Conservation (phyloP, 495 filamentous ascomycete genomes). For the Penicillium paradoxum region DNA sequence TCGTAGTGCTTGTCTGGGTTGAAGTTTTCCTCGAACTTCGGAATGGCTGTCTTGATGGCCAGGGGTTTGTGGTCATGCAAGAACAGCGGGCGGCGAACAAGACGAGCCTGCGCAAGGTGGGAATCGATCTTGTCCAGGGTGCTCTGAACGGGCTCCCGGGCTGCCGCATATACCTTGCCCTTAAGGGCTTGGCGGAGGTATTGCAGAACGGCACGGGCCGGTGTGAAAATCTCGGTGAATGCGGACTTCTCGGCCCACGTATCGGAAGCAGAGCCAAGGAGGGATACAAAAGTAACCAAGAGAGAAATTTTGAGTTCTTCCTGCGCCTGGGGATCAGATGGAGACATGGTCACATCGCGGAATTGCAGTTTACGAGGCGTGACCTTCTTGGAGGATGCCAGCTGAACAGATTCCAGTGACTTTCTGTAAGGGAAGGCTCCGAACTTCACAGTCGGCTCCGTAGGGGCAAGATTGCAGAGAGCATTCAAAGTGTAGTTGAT, state of each 20-base stretch:
- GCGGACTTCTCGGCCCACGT: slow-evolving; percentile 63
- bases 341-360: slow-evolving; percentile 47
- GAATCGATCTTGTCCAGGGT: slow-evolving; percentile 39
- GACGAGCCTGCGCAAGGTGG: slow-evolving; percentile 51
- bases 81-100: slow-evolving; percentile 68
- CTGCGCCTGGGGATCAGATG: slow-evolving; percentile 21
- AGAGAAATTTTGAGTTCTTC: slow-evolving; percentile 56
- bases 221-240: slow-evolving; percentile 67
- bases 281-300: slow-evolving; percentile 48
- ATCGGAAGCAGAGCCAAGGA: slow-evolving; percentile 56
- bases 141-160: slow-evolving; percentile 32
- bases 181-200: slow-evolving; percentile 51
- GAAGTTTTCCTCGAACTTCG: slow-evolving; percentile 96
- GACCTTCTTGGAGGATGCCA: slow-evolving; percentile 27
- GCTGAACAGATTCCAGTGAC: slow-evolving; percentile 48
- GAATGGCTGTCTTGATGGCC: slow-evolving; percentile 80
- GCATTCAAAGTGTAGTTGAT: slow-evolving; percentile 76
- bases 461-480: slow-evolving; percentile 61
- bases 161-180: slow-evolving; percentile 42
- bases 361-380: slow-evolving; percentile 36
- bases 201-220: slow-evolving; percentile 49
- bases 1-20: slow-evolving; percentile 96
- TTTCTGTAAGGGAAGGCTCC: slow-evolving; percentile 61
- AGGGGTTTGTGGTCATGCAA: slow-evolving; percentile 87
- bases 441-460: slow-evolving; percentile 35